Conservation (phyloP, 2,329 filamentous ascomycete species). For the Scedosporium aurantiacum region DNA sequence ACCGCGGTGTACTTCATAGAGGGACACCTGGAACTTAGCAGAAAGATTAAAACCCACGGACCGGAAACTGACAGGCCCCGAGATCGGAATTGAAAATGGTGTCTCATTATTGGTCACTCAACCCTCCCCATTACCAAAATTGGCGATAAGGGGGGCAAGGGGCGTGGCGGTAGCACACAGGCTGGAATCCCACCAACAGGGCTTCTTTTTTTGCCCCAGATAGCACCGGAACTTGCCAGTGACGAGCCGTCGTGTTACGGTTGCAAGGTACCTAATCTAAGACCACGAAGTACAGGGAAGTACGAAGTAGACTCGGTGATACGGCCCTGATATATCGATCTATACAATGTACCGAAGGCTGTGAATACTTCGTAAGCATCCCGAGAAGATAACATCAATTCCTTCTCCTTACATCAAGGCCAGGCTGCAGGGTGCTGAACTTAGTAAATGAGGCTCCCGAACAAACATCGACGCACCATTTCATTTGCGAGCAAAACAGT, state of each 20-base stretch:
- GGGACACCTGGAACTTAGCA: not conserved
- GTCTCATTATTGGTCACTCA: not conserved
- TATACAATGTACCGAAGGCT: too few species aligned
- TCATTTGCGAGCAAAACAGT: too few species aligned
- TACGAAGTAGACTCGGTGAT: too few species aligned
- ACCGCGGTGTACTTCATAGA: not conserved
- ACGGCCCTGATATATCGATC: not conserved
- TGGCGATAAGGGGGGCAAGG: slow-evolving; percentile 3
- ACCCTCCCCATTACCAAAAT: not conserved
- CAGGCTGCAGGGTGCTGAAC: not conserved
- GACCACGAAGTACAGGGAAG: too few species aligned
- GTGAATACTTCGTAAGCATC: too few species aligned
- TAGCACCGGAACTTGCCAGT: too few species aligned
- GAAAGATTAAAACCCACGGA: not conserved
- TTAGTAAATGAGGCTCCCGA: too few species aligned
- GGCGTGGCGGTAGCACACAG: not conserved
- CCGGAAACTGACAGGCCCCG: not conserved
- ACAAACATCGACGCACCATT: too few species aligned
- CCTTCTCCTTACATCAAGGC: not conserved
- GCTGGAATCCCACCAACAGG: not conserved
- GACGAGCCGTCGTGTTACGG: too few species aligned
- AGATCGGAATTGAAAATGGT: slow-evolving; percentile 7
- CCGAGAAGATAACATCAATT: too few species aligned
- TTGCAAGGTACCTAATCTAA: too few species aligned
- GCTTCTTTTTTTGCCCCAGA: not conserved